Evolutionary conservation across 2,329 filamentous ascomycete genomes (phyloP), one percentile per base, ranked within the genome.

Genomic region (Colletotrichum cordylinicola): DNA sequence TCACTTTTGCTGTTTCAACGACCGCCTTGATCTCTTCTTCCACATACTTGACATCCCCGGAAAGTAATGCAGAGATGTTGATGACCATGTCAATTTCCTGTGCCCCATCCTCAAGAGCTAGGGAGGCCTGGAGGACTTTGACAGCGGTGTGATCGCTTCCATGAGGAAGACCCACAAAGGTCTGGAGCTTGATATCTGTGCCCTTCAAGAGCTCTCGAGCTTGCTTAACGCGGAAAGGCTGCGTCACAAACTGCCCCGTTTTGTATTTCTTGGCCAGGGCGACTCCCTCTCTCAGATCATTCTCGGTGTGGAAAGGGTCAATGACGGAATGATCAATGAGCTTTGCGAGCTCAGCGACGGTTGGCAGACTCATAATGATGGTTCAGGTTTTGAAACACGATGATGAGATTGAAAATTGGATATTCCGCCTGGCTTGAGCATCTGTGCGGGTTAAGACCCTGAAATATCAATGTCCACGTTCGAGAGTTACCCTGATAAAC

Each of bases 321-420:
- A 93, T 86, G 16, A 93, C 86, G 15, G 90, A 92, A 81, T 92
- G 91, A 78, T 92, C 91, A 78, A 93, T 92, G 82, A 86, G 85
- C 78, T 89, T 89, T 76, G 89, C 88, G 69, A 91, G 81, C 74
- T 88, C 84, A 33, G 80, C 77, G 1, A 89, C 80, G 21, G 87
- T 86, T 13, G 52, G 52, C 6, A 21, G 52, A 16, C 52, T 56
- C 52, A 56, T 56, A 27, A 16, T 56, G 52, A 56, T 9, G 52
- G 12, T 16, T 7, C 21, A 8, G 0, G 21, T 21, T 27, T 56
- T 12, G 12, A 56, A 56, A 27, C 6, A 9, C 24, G 52, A 56
- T 24, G 52, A 12, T 27, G n/a, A 56, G 12, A 27, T 56, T 56
- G 52, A 21, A 27, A 9, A 27, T 12, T 21, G n/a, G 52, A 16